These are phyloP conservation scores for Ottelia alismoides DNA, from an alignment of 106 monocot species.

Conservation along the genomic window DNA sequence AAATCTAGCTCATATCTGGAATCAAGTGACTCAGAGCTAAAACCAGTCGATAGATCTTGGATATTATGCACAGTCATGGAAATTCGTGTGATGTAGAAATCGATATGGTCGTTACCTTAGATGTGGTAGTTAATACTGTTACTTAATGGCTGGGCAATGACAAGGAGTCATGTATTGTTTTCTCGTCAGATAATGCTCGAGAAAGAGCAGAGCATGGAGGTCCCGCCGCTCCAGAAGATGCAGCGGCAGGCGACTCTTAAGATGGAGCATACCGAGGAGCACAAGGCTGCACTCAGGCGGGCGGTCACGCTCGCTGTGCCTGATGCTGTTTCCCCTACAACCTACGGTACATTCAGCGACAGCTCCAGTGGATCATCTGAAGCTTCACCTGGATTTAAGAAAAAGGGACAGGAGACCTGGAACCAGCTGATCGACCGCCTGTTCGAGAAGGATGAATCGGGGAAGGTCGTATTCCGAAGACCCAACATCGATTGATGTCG, in stretches of 20 bases:
- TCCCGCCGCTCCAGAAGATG: constrained; percentile 75
- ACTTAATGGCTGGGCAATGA: too few relatives aligned
- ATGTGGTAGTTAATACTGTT: too few relatives aligned
- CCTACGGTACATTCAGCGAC: constrained; percentile 71
- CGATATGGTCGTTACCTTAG: too few relatives aligned
- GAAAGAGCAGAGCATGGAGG: constrained; percentile 43
- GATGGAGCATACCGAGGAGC: constrained; percentile 60
- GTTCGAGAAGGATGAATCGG: constrained; percentile 50
- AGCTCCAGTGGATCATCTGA: constrained; percentile 8
- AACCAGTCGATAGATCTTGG: too few relatives aligned
- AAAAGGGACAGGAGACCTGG: constrained; percentile 45
- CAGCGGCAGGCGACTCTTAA: constrained; percentile 43
- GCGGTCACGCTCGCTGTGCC: constrained; percentile 75
- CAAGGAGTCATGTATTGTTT: background rate
- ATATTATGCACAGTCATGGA: too few relatives aligned
- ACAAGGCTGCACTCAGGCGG: constrained; percentile 71
- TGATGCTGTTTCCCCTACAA: constrained; percentile 41
- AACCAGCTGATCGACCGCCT: constrained; percentile 49
- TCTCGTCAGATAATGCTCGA: constrained; percentile 60
- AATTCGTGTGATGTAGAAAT: too few relatives aligned
- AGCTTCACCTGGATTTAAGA: constrained; percentile 9
- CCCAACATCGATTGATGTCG: too few relatives aligned
- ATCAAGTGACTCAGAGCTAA: too few relatives aligned
- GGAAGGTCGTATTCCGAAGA: constrained; percentile 29
- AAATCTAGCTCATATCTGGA: too few relatives aligned